Base-by-base conservation (phyloP, 1,139 yeast genomes). In the Candida glucosophila region DNA sequence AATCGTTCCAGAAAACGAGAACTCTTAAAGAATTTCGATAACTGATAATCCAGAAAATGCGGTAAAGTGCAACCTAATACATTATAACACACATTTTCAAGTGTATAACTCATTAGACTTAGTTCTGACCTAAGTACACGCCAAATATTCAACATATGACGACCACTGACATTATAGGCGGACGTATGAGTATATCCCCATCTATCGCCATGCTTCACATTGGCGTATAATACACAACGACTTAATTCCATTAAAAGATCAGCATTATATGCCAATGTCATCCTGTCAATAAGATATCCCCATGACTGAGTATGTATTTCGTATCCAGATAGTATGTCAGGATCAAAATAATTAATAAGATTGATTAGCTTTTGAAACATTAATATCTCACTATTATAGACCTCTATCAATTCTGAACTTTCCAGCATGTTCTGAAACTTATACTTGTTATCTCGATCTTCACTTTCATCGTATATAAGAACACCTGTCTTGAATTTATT, bases 141-240 rank as follows among this genome's bases (percentile, higher is more conserved):
- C 98, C 98, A 90, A 1, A 90, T 58, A 43, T 88, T 88, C 23
- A 90, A 44, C 39, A 82, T 59, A 45, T 86, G 94, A 18, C 98
- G 54, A 0, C 98, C 98, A 13, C 76, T 67, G 2, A 88, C 63
- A 24, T 51, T 55, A 14, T 83, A 65, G 3, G 71, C 72, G 0
- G 95, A 70, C 0, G 93, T 81, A 44, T 81, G 90, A 0, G 80
- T 72, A 34, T 71, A 74, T 0, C 95, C 95, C 92, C 94, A 85
- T 20, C 75, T 55, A 43, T 83, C 93, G 3, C 76, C 75, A 24
- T 65, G 49, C 42, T 71, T 76, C 17, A 73, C 76, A 26, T 62
- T 64, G 25, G 66, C 58, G 24, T 67, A 66, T 20, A 35, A 41
- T 1, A 44, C 50, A 2, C 74, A 77, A 26, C 90, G 49, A 28